Evolutionary conservation across 352 stramenopile species (phyloP), one percentile per base, ranked within the genome.

Genomic region (Globisporangium ultimum): DNA sequence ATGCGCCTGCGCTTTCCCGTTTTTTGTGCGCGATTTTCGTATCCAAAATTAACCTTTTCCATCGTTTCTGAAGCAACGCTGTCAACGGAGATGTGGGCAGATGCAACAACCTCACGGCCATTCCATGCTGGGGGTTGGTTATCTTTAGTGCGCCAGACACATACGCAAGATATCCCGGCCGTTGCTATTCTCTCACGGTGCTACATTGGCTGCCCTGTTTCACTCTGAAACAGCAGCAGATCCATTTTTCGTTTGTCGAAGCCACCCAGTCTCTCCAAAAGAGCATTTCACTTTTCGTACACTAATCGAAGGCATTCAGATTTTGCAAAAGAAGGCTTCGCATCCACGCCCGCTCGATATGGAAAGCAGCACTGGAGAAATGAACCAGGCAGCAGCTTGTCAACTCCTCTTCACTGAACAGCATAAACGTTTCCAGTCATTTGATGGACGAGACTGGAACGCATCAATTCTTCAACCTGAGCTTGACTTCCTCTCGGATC

Each of bases 371-470:
- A 8, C 34, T 11, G 41, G 48, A 17, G 58, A 58, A 40, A 14
- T 43, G 20, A 63, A 54, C 42, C 58, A 63, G 17, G 41, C 41
- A 18, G 36, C 21, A n/a, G 38, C 48, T 43, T 47, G 48, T 22
- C 18, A 56, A 22, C 48, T 57, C 12, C 40, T 57, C 18, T 20
- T 51, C 32, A 21, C 48, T n/a, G 52, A 42, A 18, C 41, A 42
- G n/a, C 12, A 4, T 9, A 24, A 6, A 3, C 15, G 46, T 32
- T n/a, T 14, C 1, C 13, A 41, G 18, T 36, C 42, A 6, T 48
- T 21, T 36, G 51, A 57, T 7, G 21, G 12, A 28, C 46, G 21
- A 21, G 36, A 24, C 12, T 36, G 14, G 5, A 17, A 4, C 20
- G 0, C 43, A 21, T 15, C 46, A 10, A 11, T 12, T 3, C 40